phyloP scores from a whole-genome alignment of 352 stramenopile species.

The Pythium monospermum region DNA sequence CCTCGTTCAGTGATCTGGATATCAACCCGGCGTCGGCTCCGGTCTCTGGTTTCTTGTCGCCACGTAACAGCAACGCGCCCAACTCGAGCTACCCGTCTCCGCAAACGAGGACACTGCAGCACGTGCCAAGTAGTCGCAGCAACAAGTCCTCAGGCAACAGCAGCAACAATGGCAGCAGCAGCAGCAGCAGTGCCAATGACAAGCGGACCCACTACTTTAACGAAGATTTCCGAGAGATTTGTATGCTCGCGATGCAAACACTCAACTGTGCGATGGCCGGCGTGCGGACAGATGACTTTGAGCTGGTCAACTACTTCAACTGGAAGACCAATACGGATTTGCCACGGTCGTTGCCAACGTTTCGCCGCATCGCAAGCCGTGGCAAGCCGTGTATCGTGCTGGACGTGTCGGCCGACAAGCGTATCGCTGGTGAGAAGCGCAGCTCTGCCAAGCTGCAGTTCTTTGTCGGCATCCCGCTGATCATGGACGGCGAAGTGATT shows the following conservation, averaged over 20 bases:
- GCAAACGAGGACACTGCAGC: conserved; percentile 7
- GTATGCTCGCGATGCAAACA: conserved; percentile 83
- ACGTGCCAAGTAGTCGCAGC: conserved; percentile 6
- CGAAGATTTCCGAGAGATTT: conserved; percentile 87
- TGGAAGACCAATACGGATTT: conserved; percentile 44
- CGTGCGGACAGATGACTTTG: conserved; percentile 84
- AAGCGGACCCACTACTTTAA: conserved; percentile 84
- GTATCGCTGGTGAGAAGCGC: conserved; percentile 84
- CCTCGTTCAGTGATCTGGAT: conserved; percentile 24
- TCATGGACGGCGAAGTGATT: conserved; percentile 81
- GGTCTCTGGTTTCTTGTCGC: conserved; percentile 7
- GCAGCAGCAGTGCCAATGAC: neutral
- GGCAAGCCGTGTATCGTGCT: conserved; percentile 88
- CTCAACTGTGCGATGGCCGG: conserved; percentile 82
- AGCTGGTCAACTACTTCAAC: conserved; percentile 81
- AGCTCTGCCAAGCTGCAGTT: conserved; percentile 83
- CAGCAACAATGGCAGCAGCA: neutral
- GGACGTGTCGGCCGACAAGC: conserved; percentile 83
- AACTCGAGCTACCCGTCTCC: conserved; percentile 34
- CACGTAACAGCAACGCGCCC: conserved; percentile 23
- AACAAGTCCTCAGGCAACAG: neutral
- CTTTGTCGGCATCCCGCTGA: conserved; percentile 82
- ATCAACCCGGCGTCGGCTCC: conserved; percentile 6
- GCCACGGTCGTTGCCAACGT: conserved; percentile 76
- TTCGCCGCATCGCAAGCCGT: conserved; percentile 75